phyloP scores from a whole-genome alignment of 768 basidiomycete genomes.

The Amanita inopinata region DNA sequence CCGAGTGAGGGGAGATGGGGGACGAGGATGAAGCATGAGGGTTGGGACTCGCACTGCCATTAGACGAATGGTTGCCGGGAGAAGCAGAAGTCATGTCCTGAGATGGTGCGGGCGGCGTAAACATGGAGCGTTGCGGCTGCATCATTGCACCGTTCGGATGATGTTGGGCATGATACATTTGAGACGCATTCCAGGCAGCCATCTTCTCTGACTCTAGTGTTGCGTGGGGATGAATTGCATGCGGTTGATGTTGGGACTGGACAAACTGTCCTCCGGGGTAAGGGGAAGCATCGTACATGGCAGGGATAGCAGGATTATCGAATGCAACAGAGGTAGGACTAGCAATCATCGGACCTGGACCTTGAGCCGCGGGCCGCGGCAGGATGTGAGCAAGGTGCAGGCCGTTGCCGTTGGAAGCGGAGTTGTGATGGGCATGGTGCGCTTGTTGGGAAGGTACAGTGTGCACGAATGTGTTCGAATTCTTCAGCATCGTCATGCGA shows the following conservation, averaged over 20 bases:
- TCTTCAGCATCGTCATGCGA: constrained; percentile 26
- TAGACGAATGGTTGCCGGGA: constrained; percentile 9
- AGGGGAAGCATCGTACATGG: constrained; percentile 11
- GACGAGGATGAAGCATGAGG: constrained; percentile 8
- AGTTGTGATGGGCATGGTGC: constrained; percentile 10
- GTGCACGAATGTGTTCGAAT: constrained; percentile 27
- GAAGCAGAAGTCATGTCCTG: constrained; percentile 13
- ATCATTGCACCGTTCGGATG: constrained; percentile 12
- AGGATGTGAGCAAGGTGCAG: constrained; percentile 13
- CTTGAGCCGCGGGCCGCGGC: constrained; percentile 10
- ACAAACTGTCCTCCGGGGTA: constrained; percentile 9
- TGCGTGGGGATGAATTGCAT: constrained; percentile 7
- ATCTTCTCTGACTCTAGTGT: constrained; percentile 13
- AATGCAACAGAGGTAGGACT: constrained; percentile 10
- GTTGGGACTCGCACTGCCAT: constrained; percentile 8
- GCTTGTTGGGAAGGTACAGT: constrained; percentile 10
- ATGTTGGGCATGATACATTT: constrained; percentile 9
- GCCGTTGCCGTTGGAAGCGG: constrained; percentile 8
- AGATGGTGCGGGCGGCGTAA: constrained; percentile 16
- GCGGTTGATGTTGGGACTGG: constrained; percentile 1
- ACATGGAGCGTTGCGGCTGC: constrained; percentile 15
- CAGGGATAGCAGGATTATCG: constrained; percentile 7
- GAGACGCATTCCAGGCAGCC: constrained; percentile 15
- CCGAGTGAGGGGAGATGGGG: constrained; percentile 9
- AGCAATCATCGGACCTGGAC: constrained; percentile 11